Conservation (phyloP, 1,284 basidiomycete species). For the Schizophyllum commune region DNA sequence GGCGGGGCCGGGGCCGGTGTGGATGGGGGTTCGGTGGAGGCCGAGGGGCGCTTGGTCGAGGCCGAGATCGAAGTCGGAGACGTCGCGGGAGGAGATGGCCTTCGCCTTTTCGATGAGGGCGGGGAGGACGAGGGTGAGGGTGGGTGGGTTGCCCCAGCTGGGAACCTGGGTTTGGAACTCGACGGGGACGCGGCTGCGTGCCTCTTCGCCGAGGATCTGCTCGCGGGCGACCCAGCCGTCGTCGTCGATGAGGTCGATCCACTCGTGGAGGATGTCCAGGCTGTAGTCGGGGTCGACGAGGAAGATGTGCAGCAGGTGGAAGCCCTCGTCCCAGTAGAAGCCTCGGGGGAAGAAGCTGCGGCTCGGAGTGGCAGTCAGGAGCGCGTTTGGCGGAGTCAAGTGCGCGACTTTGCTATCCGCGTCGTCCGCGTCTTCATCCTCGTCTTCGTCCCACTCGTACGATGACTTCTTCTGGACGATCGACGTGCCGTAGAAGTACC, state of each 20-base stretch:
- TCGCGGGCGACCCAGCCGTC: conserved; percentile 94
- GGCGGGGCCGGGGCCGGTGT: conserved; percentile 14
- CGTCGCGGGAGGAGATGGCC: conserved; percentile 29
- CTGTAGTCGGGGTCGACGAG: conserved; percentile 90
- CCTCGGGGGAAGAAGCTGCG: conserved; percentile 94
- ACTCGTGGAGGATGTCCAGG: conserved; percentile 82
- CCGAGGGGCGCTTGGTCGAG: conserved; percentile 54
- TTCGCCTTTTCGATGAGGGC: conserved; percentile 78
- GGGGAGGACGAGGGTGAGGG: conserved; percentile 84
- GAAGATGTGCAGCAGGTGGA: conserved; percentile 86
- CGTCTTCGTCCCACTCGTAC: conserved; percentile 86
- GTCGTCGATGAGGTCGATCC: conserved; percentile 86
- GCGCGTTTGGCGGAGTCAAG: conserved; percentile 63
- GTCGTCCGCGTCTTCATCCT: conserved; percentile 37
- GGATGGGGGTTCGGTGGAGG: conserved; percentile 50
- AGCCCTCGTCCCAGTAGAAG: conserved; percentile 98
- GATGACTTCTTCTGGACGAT: conserved; percentile 80
- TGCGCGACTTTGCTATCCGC: conserved; percentile 44
- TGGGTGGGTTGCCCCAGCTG: conserved; percentile 90
- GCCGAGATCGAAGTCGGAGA: conserved; percentile 53
- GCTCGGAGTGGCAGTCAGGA: conserved; percentile 92
- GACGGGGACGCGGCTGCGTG: conserved; percentile 81
- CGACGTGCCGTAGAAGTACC: conserved; percentile 90
- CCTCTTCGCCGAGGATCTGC: conserved; percentile 93
- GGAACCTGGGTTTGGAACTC: conserved; percentile 93